Conservation (phyloP, 2,329 filamentous ascomycete genomes). For the Xylaria sp. region DNA sequence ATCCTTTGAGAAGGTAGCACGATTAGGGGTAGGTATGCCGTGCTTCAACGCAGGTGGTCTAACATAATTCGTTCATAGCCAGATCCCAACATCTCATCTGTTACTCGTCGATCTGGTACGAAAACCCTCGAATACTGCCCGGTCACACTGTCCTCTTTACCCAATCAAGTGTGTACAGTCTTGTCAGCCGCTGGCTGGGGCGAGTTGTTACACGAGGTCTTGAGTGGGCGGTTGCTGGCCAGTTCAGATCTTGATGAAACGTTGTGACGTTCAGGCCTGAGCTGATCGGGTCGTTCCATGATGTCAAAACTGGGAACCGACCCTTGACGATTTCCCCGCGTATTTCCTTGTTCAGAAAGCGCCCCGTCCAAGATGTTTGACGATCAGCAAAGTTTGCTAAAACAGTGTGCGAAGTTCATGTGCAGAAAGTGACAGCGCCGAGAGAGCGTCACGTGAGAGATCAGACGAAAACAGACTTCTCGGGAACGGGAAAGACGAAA, state of each 20-base stretch:
- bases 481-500: not conserved
- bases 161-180: not conserved
- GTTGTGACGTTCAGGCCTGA: constrained; percentile 36
- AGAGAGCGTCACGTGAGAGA: constrained; percentile 13
- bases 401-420: constrained; percentile 20
- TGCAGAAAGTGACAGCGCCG: constrained; percentile 27
- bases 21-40: not conserved
- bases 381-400: not conserved
- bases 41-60: constrained; percentile 22
- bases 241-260: constrained; percentile 38
- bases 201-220: constrained; percentile 12
- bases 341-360: constrained; percentile 9
- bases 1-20: constrained; percentile 23
- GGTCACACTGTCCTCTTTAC: not conserved
- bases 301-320: constrained; percentile 32
- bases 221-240: constrained; percentile 16
- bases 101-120: constrained; percentile 4
- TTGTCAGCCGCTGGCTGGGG: not conserved
- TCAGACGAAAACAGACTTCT: not conserved
- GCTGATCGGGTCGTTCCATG: constrained; percentile 31
- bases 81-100: constrained; percentile 6
- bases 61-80: not conserved
- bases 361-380: constrained; percentile 1
- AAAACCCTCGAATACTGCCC: constrained; percentile 1
- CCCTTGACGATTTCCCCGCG: constrained; percentile 16